phyloP scores from a whole-genome alignment of 2,329 filamentous ascomycete genomes.

The Aspergillus spinulosporus region DNA sequence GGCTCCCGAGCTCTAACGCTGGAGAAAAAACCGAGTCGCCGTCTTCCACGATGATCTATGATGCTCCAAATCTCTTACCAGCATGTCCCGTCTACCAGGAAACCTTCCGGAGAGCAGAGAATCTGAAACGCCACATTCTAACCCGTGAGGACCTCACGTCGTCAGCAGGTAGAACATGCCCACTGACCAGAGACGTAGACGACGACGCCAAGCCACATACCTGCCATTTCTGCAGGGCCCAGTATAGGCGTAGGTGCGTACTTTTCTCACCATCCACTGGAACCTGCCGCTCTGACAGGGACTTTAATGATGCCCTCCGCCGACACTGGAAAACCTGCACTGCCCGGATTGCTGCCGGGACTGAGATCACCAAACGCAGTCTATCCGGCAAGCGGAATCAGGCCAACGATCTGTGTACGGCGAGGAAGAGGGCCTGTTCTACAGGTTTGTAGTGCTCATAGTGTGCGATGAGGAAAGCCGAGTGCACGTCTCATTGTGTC shows the following conservation, averaged over 20 bases:
- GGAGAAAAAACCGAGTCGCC: background rate
- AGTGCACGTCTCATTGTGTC: background rate
- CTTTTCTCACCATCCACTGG: background rate
- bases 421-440: background rate
- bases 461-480: background rate
- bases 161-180: background rate
- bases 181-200: background rate
- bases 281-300: background rate
- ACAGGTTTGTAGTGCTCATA: background rate
- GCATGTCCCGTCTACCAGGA: background rate
- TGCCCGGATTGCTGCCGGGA: background rate
- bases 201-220: background rate
- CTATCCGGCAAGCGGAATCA: background rate
- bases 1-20: background rate
- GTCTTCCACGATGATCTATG: background rate
- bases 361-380: background rate
- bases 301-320: background rate
- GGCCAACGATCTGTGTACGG: background rate
- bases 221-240: background rate
- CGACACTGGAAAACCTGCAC: background rate
- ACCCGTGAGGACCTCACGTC: background rate
- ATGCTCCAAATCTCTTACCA: background rate
- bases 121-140: background rate
- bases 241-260: background rate
- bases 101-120: background rate